These are phyloP conservation scores for Aegilops longissima DNA, from an alignment of 176 grass and related monocot genomes.

Conservation along the genomic window DNA sequence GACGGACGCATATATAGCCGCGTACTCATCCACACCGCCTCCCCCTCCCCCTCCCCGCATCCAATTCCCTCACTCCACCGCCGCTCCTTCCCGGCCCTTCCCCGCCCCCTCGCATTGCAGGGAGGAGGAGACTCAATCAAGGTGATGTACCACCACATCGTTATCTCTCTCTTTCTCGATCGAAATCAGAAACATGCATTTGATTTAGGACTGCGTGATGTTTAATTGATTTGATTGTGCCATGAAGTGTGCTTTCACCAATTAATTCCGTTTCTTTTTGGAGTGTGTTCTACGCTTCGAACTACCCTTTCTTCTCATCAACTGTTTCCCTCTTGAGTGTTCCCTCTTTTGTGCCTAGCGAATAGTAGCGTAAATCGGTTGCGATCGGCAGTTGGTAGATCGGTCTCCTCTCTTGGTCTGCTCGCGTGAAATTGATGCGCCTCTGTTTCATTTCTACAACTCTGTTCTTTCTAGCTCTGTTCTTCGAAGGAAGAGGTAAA, in stretches of 20 bases:
- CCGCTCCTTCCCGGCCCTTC: not conserved
- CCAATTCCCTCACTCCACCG: not conserved
- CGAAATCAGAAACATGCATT: not conserved
- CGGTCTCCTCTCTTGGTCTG: not conserved
- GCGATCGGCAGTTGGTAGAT: not conserved
- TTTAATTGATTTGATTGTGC: not conserved
- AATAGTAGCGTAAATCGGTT: not conserved
- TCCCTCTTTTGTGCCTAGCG: not conserved
- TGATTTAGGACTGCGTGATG: not conserved
- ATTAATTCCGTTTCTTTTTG: not conserved
- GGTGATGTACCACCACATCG: not conserved
- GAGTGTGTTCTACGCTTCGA: conserved; percentile 35
- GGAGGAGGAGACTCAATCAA: not conserved
- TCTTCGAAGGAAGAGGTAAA: not conserved
- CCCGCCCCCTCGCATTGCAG: not conserved
- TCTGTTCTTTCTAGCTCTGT: not conserved
- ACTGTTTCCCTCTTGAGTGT: not conserved
- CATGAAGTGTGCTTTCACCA: not conserved
- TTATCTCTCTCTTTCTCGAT: not conserved
- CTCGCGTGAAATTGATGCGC: not conserved
- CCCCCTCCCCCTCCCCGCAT: not conserved
- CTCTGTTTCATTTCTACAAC: not conserved
- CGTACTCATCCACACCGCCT: conserved; percentile 1
- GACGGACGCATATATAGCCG: conserved; percentile 36
- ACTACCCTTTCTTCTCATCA: not conserved